phyloP scores from a whole-genome alignment of 2,329 filamentous ascomycete genomes.

The Penicillium sp. region DNA sequence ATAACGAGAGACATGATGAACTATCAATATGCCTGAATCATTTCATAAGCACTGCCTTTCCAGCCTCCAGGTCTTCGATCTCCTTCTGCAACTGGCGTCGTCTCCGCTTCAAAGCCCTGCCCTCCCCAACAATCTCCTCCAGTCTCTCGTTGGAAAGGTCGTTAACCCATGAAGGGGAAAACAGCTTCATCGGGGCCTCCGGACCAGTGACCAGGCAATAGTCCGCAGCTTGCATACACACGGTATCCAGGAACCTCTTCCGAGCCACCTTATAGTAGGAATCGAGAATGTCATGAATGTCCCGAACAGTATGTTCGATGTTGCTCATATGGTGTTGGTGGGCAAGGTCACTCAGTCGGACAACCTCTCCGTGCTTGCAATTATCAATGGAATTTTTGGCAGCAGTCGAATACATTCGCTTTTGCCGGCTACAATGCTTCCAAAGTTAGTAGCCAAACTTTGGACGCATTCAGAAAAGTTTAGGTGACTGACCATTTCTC shows the following conservation, averaged over 20 bases:
- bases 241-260: conserved; percentile 55
- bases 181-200: conserved; percentile 45
- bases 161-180: conserved; percentile 47
- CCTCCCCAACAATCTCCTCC: conserved; percentile 52
- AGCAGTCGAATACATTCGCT: background rate
- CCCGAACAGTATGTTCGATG: conserved; percentile 25
- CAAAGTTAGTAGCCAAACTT: background rate
- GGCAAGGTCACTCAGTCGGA: background rate
- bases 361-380: background rate
- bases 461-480: background rate
- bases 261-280: conserved; percentile 55
- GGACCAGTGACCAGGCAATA: conserved; percentile 46
- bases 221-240: conserved; percentile 52
- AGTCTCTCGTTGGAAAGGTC: conserved; percentile 44
- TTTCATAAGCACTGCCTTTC: conserved; percentile 16
- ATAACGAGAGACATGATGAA: background rate
- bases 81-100: conserved; percentile 41
- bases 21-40: background rate
- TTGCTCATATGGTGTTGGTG: conserved; percentile 11
- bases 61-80: conserved; percentile 38
- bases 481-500: conserved; percentile 21
- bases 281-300: conserved; percentile 54
- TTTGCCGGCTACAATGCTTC: background rate
- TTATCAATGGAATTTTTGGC: background rate
- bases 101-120: conserved; percentile 33